phyloP scores from a whole-genome alignment of 73 alveolate genomes.

The Symbiodinium natans region DNA sequence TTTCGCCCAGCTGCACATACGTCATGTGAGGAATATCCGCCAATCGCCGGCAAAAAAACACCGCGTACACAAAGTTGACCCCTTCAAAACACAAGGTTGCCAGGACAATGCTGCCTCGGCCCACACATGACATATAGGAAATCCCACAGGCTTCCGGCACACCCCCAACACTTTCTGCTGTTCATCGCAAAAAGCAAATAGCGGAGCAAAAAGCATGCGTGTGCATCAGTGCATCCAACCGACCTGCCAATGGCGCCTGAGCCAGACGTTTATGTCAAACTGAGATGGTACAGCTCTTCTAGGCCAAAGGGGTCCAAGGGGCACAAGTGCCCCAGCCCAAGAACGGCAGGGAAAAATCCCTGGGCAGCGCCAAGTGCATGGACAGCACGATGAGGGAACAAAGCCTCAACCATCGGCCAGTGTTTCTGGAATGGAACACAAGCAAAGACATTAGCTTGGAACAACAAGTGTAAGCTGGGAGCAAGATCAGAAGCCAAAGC shows the following conservation, averaged over 20 bases:
- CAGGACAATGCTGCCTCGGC: slow-evolving; percentile 40
- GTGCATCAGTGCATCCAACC: not conserved
- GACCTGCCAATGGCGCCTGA: not conserved
- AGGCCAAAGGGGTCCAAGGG: no score
- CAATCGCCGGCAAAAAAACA: not conserved
- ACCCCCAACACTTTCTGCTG: no score
- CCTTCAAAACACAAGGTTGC: slow-evolving; percentile 73
- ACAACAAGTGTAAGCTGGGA: not conserved
- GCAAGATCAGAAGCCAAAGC: slow-evolving; percentile 31
- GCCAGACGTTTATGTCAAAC: no score
- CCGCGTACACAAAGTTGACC: slow-evolving; percentile 21
- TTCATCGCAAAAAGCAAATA: no score
- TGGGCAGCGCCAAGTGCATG: not conserved
- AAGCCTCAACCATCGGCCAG: not conserved
- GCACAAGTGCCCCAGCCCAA: not conserved
- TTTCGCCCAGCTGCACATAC: not conserved
- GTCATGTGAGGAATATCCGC: slow-evolving; percentile 49
- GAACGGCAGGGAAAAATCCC: not conserved
- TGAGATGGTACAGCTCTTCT: no score
- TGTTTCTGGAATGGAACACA: no score
- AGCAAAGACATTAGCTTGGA: no score
- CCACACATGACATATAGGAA: no score
- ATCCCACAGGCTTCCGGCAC: no score
- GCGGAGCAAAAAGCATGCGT: no score
- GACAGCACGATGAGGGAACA: not conserved